Evolutionary conservation across 352 stramenopile genomes (phyloP).

Genomic region (Globisporangium heterothallicum): DNA sequence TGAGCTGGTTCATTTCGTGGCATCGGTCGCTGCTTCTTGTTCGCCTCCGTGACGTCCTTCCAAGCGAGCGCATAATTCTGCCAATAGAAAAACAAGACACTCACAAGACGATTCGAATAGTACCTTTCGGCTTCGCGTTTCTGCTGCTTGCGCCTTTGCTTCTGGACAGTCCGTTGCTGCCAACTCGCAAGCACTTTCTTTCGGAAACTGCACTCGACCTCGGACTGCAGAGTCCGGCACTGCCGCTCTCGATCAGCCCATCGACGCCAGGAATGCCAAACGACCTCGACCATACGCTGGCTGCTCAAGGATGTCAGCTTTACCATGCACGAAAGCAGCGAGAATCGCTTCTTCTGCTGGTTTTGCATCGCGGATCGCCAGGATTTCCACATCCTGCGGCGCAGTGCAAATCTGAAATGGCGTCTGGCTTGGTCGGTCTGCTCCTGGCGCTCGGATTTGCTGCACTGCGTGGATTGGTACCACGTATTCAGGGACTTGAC

Average conservation of each 20-base stretch:
- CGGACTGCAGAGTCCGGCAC: constrained; percentile 3
- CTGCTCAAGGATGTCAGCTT: constrained; percentile 31
- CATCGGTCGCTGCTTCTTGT: constrained; percentile 6
- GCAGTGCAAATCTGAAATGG: constrained; percentile 2
- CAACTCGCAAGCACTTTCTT: constrained; percentile 13
- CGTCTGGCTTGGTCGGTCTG: constrained; percentile 10
- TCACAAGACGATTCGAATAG: constrained; percentile 23
- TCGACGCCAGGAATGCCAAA: constrained; percentile 20
- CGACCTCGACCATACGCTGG: constrained; percentile 14
- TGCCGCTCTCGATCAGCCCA: constrained; percentile 8
- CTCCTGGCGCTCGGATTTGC: constrained; percentile 5
- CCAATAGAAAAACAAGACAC: constrained; percentile 60
- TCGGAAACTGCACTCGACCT: constrained; percentile 1
- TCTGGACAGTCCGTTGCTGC: constrained; percentile 1
- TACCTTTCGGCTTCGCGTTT: constrained; percentile 19
- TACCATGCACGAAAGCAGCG: constrained; percentile 43
- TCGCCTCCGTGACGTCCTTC: constrained; percentile 34
- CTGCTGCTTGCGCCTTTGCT: constrained; percentile 13
- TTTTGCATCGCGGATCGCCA: constrained; percentile 21
- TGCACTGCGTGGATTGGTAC: background rate
- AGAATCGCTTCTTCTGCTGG: constrained; percentile 32
- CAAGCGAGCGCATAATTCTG: constrained; percentile 72
- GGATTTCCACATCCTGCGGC: constrained; percentile 1
- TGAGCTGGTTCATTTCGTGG: background rate
- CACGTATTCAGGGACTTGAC: constrained; percentile 2